Base-by-base conservation (phyloP, 495 filamentous ascomycete species). In the Antarctomyces pellizariae region DNA sequence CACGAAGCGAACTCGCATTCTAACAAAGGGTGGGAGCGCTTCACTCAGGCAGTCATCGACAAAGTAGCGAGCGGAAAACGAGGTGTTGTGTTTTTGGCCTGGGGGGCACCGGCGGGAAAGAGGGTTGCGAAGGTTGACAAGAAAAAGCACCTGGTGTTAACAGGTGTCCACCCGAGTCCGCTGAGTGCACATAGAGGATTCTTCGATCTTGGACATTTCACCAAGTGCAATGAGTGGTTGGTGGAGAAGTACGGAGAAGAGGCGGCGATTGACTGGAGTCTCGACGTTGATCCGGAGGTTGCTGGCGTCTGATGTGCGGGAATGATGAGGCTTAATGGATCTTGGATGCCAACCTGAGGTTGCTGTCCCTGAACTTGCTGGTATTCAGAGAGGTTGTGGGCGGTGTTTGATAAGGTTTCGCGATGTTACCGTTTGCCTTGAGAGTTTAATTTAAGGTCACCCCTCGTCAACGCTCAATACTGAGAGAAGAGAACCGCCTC, bases 71-170 rank as follows among this genome's bases (percentile, higher is more conserved):
- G 68, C 42, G 62, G 67, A 22, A 61, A 80, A 13, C 51, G 54
- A 15, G 86, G 86, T 0, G 84, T 95, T 2, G 86, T 93, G 8
- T 95, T 97, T 44, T 48, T 97, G 36, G 84, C 80, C 0, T 97
- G 86, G 86, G 86, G 86, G 2, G 65, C 45, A 1, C 74, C 75
- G 5, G 86, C 86, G 0, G 68, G 62, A 16, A 71, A 71, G 49
- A 53, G 84, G 27, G 70, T 84, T 4, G 40, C 53, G 3, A 69
- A 64, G 33, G 51, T 97, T 20, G 73, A 84, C 38, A 47, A 40
- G 25, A 48, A 60, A 38, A 69, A 60, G 36, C 82, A 97, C 51
- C 57, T 63, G 14, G 72, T 97, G 24, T 49, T 97, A 34, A 64
- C 73, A 53, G 72, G 67, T 36, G 78, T 76, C 28, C 86, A 97